A percentile compares a stretch with the other conserved stretches of the same genome.
phyloP scores from a whole-genome alignment of 495 filamentous ascomycete genomes.

The Articulospora tetracladia region DNA sequence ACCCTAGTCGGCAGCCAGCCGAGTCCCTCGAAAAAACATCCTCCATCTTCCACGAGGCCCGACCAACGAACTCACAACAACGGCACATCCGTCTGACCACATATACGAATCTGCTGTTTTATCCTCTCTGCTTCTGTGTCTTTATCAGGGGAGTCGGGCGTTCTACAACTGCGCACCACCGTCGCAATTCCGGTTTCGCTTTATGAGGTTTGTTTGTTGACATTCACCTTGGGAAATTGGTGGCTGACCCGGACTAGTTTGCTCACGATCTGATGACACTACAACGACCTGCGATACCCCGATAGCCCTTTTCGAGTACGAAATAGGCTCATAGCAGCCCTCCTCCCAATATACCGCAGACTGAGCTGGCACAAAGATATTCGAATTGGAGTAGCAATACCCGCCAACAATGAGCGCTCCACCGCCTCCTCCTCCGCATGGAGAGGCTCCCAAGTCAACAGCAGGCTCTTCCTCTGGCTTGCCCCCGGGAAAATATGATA shows the following conservation, averaged over 20 bases:
- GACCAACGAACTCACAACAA: not conserved
- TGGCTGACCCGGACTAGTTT: conserved; percentile 13
- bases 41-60: not conserved
- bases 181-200: conserved; percentile 1
- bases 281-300: conserved; percentile 13
- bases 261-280: conserved; percentile 23
- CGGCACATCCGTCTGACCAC: not conserved
- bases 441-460: conserved; percentile 53
- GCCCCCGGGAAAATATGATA: conserved; percentile 85
- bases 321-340: not conserved
- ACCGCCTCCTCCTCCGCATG: conserved; percentile 68
- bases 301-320: not conserved
- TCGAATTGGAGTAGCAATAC: conserved; percentile 9
- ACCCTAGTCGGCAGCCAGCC: not conserved
- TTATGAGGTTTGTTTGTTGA: conserved; percentile 15
- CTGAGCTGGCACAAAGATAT: not conserved
- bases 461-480: conserved; percentile 42
- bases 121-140: not conserved
- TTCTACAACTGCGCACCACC: not conserved
- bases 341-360: not conserved
- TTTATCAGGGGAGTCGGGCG: not conserved
- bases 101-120: not conserved
- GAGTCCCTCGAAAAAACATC: not conserved
- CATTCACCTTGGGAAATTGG: conserved; percentile 3
- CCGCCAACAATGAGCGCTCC: conserved; percentile 44